Evolutionary conservation across 106 monocot species (phyloP).

Genomic region (Apostasia shenzhenica): DNA sequence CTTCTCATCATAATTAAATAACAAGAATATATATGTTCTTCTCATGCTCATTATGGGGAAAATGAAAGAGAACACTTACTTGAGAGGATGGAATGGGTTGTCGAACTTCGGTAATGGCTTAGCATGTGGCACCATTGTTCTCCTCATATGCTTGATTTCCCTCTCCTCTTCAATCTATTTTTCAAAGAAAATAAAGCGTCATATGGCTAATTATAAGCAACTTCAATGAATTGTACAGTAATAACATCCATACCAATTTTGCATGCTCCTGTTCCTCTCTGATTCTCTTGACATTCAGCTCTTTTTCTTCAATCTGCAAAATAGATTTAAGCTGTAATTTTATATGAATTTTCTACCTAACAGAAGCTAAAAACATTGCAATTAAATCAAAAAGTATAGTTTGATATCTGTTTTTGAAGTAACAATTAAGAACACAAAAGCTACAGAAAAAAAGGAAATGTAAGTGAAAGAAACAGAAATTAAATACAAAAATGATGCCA

Average conservation of each 20-base stretch:
- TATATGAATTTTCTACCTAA: too few species aligned
- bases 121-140: conserved; percentile 83
- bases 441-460: too few species aligned
- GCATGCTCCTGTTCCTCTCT: conserved; percentile 77
- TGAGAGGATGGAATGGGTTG: conserved; percentile 77
- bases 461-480: too few species aligned
- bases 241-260: conserved; percentile 38
- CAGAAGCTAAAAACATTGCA: too few species aligned
- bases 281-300: conserved; percentile 56
- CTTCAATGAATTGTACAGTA: neutral
- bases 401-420: too few species aligned
- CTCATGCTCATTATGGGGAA: neutral
- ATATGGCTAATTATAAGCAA: neutral
- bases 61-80: conserved; percentile 28
- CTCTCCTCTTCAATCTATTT: conserved; percentile 86
- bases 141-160: conserved; percentile 78
- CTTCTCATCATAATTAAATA: neutral
- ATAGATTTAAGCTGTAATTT: neutral
- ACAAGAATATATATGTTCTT: neutral
- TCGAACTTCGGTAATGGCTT: conserved; percentile 71
- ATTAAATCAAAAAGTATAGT: too few species aligned
- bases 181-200: neutral
- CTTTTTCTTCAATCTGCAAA: conserved; percentile 79
- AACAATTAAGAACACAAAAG: too few species aligned
- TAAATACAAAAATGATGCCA: too few species aligned